A percentile compares a stretch with the other conserved stretches of the same genome.
phyloP scores from a whole-genome alignment of 257 asterid species.

The Fraxinus anomala region DNA sequence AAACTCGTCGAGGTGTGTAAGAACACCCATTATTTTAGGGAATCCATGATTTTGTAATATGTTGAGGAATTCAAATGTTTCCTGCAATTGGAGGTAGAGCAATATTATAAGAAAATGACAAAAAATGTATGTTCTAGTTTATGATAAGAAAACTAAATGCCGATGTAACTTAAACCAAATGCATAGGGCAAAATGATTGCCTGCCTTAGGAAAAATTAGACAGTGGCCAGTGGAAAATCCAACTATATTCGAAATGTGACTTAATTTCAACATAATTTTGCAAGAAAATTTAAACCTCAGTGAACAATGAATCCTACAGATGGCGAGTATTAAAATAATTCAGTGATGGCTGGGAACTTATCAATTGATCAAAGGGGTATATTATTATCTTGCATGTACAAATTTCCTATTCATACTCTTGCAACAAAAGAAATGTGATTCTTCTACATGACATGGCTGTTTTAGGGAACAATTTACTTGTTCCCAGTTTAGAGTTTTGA shows the following conservation, averaged over 20 bases:
- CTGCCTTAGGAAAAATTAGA: not conserved
- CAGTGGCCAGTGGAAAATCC: not conserved
- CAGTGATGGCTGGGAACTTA: not conserved
- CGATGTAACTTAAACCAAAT: conserved; percentile 2
- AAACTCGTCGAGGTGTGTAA: conserved; percentile 94
- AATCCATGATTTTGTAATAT: conserved; percentile 96
- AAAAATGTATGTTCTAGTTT: not conserved
- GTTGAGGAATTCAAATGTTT: conserved; percentile 95
- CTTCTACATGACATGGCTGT: not conserved
- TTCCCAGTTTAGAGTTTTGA: conserved; percentile 15
- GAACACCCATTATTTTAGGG: conserved; percentile 99
- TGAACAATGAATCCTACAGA: not conserved
- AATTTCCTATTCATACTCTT: not conserved
- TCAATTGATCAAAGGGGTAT: not conserved
- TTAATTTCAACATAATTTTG: not conserved
- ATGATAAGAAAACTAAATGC: not conserved
- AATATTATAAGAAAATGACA: not conserved
- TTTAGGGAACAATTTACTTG: conserved; percentile 7
- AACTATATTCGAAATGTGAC: not conserved
- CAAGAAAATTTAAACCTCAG: not conserved
- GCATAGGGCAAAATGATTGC: not conserved
- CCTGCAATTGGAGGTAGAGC: conserved; percentile 54
- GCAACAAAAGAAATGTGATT: conserved; percentile 1
- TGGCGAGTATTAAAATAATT: not conserved
- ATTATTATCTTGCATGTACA: not conserved